Conservation (phyloP, 352 stramenopile species). For the Globisporangium acanthophoron region DNA sequence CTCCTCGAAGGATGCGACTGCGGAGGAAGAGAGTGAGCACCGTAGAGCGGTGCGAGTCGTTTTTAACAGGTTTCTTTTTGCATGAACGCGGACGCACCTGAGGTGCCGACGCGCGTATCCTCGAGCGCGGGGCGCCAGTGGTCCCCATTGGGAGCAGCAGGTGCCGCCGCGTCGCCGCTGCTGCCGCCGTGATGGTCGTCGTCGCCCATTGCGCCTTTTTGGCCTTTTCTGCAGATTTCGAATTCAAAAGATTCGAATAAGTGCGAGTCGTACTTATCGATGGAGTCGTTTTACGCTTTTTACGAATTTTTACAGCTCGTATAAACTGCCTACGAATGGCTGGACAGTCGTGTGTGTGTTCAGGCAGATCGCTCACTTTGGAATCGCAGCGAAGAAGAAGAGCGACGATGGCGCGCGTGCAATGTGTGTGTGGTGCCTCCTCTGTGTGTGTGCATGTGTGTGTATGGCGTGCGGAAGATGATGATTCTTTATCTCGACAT, state of each 20-base stretch:
- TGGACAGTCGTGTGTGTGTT: neutral
- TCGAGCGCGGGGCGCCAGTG: neutral
- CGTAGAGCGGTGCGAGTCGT: no score
- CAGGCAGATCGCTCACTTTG: neutral
- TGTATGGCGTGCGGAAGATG: constrained; percentile 47
- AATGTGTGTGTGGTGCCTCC: constrained; percentile 1
- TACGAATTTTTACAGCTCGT: neutral
- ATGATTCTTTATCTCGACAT: constrained; percentile 86
- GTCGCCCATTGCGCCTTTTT: neutral
- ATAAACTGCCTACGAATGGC: neutral
- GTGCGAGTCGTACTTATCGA: neutral
- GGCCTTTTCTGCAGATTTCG: neutral
- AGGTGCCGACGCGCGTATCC: constrained; percentile 11
- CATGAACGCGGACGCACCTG: constrained; percentile 4
- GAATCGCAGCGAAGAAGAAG: neutral
- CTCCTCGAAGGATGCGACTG: constrained; percentile 61
- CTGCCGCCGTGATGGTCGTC: neutral
- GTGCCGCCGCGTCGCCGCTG: constrained; percentile 3
- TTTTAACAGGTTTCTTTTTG: neutral
- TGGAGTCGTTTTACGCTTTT: neutral
- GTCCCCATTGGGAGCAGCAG: neutral
- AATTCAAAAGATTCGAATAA: neutral
- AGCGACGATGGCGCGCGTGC: neutral
- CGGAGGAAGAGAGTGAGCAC: neutral
- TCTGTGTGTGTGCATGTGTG: constrained; percentile 10